A percentile compares a stretch with the other conserved stretches of the same genome.
These are phyloP conservation scores for Cyclotella cryptica DNA, from an alignment of 108 stramenopile genomes.

Conservation along the genomic window DNA sequence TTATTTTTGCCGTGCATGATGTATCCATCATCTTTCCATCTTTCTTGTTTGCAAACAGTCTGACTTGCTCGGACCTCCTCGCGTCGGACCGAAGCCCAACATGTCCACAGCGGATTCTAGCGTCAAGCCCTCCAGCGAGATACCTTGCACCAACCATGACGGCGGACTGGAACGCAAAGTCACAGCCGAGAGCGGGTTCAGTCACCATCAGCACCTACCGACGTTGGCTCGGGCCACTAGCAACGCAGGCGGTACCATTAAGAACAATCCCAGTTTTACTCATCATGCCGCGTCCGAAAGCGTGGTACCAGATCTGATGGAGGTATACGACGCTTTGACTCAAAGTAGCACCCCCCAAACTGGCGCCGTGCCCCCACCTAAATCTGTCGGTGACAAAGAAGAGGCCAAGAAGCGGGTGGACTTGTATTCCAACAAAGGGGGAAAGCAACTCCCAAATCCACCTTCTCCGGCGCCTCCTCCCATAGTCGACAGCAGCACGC, in stretches of 20 bases:
- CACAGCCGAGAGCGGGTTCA: background rate
- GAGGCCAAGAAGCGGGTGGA: background rate
- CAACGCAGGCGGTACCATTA: background rate
- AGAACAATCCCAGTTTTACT: background rate
- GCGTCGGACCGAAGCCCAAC: too few relatives aligned
- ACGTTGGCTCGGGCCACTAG: background rate
- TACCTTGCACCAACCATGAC: background rate
- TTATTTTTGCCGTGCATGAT: background rate
- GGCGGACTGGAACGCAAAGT: background rate
- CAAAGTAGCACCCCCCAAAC: slow-evolving; percentile 77
- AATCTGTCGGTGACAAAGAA: background rate
- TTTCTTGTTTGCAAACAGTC: too few relatives aligned
- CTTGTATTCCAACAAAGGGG: slow-evolving; percentile 22
- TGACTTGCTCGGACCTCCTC: too few relatives aligned
- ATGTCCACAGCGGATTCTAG: too few relatives aligned
- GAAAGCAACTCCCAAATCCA: background rate
- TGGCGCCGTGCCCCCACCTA: background rate
- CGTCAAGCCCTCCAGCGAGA: too few relatives aligned
- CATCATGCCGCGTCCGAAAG: slow-evolving; percentile 23
- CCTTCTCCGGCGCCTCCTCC: background rate
- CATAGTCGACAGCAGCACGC: slow-evolving; percentile 12
- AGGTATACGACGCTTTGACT: slow-evolving; percentile 82
- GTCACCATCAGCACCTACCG: background rate
- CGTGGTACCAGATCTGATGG: slow-evolving; percentile 76
- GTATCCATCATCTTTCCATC: too few relatives aligned